These are phyloP conservation scores for Beauveria scarabaeidicola DNA, from an alignment of 2,329 filamentous ascomycete genomes.

Conservation along the genomic window DNA sequence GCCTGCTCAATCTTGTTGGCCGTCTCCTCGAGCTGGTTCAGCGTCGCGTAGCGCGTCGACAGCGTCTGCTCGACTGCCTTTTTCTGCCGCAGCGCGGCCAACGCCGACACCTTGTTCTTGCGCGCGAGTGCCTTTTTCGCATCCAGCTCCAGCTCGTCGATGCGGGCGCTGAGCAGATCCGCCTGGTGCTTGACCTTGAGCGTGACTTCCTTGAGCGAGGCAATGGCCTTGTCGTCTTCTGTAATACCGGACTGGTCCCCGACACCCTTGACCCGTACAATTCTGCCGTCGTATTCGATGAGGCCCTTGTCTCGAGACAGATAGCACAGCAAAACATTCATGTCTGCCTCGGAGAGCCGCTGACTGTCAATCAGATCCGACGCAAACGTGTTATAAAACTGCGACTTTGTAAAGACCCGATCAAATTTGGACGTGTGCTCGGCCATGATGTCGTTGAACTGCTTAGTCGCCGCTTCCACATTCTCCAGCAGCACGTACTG, in stretches of 20 bases:
- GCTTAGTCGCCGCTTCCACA: constrained; percentile 49
- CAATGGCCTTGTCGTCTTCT: constrained; percentile 72
- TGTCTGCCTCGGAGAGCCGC: constrained; percentile 52
- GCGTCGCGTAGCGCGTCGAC: constrained; percentile 59
- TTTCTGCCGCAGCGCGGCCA: constrained; percentile 72
- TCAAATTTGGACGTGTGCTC: constrained; percentile 47
- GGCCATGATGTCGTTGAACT: constrained; percentile 38
- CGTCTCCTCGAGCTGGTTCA: constrained; percentile 75
- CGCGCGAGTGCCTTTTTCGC: constrained; percentile 63
- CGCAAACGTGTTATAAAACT: constrained; percentile 53
- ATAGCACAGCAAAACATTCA: constrained; percentile 62
- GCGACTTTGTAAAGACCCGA: constrained; percentile 56
- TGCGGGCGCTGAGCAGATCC: constrained; percentile 53
- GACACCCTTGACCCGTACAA: constrained; percentile 62
- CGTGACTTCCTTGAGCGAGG: constrained; percentile 72
- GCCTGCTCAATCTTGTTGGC: constrained; percentile 80
- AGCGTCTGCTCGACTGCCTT: constrained; percentile 73
- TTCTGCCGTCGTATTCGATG: constrained; percentile 54
- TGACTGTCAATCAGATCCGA: constrained; percentile 39
- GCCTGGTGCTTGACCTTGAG: constrained; percentile 67
- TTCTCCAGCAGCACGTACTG: constrained; percentile 59
- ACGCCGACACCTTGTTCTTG: constrained; percentile 65
- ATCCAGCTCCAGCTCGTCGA: constrained; percentile 53
- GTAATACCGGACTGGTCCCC: constrained; percentile 50
- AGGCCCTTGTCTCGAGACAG: constrained; percentile 57